These are phyloP conservation scores for Teunomyces panamensis DNA, from an alignment of 805 yeast genomes.

Conservation along the genomic window DNA sequence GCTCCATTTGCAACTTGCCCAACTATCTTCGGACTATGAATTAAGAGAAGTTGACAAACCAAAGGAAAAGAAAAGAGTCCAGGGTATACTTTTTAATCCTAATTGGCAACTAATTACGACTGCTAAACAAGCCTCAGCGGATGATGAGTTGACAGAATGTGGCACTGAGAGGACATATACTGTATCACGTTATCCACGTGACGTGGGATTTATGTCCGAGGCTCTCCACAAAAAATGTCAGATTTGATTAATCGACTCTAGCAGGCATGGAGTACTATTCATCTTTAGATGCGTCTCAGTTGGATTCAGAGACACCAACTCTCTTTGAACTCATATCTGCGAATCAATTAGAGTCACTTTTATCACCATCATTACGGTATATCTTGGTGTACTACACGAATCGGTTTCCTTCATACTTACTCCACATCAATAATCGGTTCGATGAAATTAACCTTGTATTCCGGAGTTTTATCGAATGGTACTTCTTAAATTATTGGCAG, in stretches of 20 bases:
- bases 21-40: background rate
- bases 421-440: constrained; percentile 61
- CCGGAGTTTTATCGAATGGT: constrained; percentile 67
- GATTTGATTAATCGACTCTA: background rate
- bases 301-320: constrained; percentile 79
- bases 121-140: background rate
- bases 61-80: too few relatives aligned
- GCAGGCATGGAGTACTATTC: constrained; percentile 74
- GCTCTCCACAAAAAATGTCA: constrained; percentile 6
- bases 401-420: constrained; percentile 66
- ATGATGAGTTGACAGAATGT: background rate
- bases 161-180: background rate
- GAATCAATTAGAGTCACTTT: constrained; percentile 67
- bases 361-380: constrained; percentile 81
- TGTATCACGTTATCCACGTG: background rate
- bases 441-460: constrained; percentile 70
- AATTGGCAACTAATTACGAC: background rate
- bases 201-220: background rate
- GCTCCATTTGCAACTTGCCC: constrained; percentile 14
- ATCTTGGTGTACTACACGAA: constrained; percentile 78
- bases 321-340: constrained; percentile 85
- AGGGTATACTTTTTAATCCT: background rate
- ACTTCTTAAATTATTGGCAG: constrained; percentile 69
- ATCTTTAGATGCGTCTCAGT: constrained; percentile 69
- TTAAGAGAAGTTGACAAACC: background rate